Percentiles rank a stretch among this genome's conserved stretches.
Evolutionary conservation across 192 early-diverging fungal genomes (phyloP).

Genomic region (Coemansia asiatica): DNA sequence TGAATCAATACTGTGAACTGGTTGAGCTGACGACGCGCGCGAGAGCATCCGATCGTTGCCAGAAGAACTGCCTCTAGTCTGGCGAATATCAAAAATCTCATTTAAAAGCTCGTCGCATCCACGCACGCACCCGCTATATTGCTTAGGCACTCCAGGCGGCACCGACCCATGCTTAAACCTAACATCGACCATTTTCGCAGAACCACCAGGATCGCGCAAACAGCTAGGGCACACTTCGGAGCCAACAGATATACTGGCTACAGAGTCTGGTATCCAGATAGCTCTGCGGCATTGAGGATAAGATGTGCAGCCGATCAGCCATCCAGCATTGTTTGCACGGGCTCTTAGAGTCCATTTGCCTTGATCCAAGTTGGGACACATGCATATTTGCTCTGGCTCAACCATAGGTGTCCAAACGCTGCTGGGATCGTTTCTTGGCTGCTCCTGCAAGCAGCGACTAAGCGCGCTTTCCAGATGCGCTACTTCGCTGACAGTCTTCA

Average conservation of each 20-base stretch:
- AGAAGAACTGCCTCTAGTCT: slow-evolving; percentile 6
- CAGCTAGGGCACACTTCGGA: slow-evolving; percentile 34
- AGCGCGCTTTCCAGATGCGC: slow-evolving; percentile 54
- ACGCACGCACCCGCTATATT: slow-evolving; percentile 37
- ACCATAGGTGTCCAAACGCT: slow-evolving; percentile 17
- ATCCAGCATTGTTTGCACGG: slow-evolving; percentile 10
- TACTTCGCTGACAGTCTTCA: slow-evolving; percentile 51
- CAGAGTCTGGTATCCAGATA: slow-evolving; percentile 47
- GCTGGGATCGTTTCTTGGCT: background rate
- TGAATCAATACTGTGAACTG: background rate
- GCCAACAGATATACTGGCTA: slow-evolving; percentile 12
- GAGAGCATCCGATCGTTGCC: background rate
- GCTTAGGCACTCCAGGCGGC: slow-evolving; percentile 32
- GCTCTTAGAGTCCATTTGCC: slow-evolving; percentile 18
- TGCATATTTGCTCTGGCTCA: slow-evolving; percentile 16
- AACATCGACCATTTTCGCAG: slow-evolving; percentile 31
- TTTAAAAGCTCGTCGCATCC: slow-evolving; percentile 51
- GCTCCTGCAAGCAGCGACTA: slow-evolving; percentile 36
- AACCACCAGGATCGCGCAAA: slow-evolving; percentile 1
- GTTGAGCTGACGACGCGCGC: background rate
- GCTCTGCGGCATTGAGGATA: slow-evolving; percentile 54
- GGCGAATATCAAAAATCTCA: slow-evolving; percentile 32
- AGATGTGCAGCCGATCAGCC: slow-evolving; percentile 49
- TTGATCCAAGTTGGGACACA: slow-evolving; percentile 24
- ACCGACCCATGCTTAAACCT: slow-evolving; percentile 29